Evolutionary conservation across 129 eudicot species (phyloP).

Genomic region (Chrysanthemum makinoi): DNA sequence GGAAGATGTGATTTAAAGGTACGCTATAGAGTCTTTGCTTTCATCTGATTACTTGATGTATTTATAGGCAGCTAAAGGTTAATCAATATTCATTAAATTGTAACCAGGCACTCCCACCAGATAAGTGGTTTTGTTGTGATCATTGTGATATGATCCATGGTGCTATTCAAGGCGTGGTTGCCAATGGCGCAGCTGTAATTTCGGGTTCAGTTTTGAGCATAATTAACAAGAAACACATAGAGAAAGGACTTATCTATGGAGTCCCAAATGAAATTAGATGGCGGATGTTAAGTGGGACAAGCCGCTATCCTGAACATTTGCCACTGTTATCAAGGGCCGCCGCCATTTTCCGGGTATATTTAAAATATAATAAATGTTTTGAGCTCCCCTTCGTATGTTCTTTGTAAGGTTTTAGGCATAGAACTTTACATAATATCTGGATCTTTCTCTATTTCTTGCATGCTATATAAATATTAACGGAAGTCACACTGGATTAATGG

Average conservation of each 20-base stretch:
- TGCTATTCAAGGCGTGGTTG: conserved; percentile 53
- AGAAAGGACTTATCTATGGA: conserved; percentile 39
- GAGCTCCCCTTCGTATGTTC: not conserved
- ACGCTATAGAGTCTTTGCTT: conserved; percentile 22
- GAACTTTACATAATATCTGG: not conserved
- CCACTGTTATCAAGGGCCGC: conserved; percentile 80
- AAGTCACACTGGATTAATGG: no score
- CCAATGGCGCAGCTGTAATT: conserved; percentile 52
- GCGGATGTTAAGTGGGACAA: conserved; percentile 82
- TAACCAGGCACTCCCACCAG: conserved; percentile 80
- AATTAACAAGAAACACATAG: conserved; percentile 45
- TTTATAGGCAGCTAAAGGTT: conserved; percentile 8
- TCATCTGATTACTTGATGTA: conserved; percentile 6
- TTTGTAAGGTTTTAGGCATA: not conserved
- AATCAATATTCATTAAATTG: not conserved
- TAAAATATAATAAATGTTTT: not conserved
- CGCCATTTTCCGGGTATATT: conserved; percentile 80
- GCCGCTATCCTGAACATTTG: conserved; percentile 71
- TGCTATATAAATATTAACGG: not conserved
- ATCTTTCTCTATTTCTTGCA: conserved; percentile 1
- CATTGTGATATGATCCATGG: conserved; percentile 71
- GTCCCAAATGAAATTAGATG: conserved; percentile 51
- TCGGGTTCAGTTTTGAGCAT: conserved; percentile 45
- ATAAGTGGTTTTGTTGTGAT: conserved; percentile 88
- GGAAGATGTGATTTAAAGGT: conserved; percentile 87